Evolutionary conservation across 1,284 basidiomycete species (phyloP).

Genomic region (Athelia psychrophila): DNA sequence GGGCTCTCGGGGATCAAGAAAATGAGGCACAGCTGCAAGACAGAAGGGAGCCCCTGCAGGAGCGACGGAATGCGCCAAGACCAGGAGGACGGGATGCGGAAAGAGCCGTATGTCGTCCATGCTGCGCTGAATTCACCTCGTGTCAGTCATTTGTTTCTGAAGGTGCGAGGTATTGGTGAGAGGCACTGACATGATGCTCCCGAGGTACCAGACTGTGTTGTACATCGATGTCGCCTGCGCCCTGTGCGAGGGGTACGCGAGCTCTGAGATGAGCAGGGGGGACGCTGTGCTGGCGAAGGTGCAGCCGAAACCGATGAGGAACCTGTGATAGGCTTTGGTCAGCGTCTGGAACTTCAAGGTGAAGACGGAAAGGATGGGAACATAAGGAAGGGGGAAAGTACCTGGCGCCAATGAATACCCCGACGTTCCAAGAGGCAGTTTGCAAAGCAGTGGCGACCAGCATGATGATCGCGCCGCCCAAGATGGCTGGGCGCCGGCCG

Average conservation of each 20-base stretch:
- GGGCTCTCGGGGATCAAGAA: conserved; percentile 60
- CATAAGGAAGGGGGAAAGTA: too few relatives aligned
- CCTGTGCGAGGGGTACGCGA: conserved; percentile 53
- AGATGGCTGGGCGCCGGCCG: conserved; percentile 23
- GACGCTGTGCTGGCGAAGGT: conserved; percentile 51
- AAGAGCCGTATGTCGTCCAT: conserved; percentile 59
- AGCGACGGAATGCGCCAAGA: conserved; percentile 61
- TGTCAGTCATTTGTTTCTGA: neutral
- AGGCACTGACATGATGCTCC: conserved; percentile 40
- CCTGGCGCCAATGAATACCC: conserved; percentile 28
- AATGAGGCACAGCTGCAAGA: conserved; percentile 50
- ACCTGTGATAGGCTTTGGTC: conserved; percentile 22
- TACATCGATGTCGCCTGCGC: conserved; percentile 51
- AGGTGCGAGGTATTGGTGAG: conserved; percentile 3
- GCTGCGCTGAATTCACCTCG: conserved; percentile 35
- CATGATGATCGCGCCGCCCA: conserved; percentile 25
- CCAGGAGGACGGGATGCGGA: conserved; percentile 50
- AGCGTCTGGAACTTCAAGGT: too few relatives aligned
- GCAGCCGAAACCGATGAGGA: conserved; percentile 52
- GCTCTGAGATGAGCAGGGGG: conserved; percentile 52
- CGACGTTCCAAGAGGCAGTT: conserved; percentile 23
- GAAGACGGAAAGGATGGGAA: neutral
- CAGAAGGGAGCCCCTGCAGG: conserved; percentile 56
- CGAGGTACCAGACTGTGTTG: conserved; percentile 51
- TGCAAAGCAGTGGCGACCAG: conserved; percentile 22